Percentiles rank a stretch among this genome's conserved stretches.
Conservation (phyloP, 306 rosid genomes). For the Datisca glomerata region DNA sequence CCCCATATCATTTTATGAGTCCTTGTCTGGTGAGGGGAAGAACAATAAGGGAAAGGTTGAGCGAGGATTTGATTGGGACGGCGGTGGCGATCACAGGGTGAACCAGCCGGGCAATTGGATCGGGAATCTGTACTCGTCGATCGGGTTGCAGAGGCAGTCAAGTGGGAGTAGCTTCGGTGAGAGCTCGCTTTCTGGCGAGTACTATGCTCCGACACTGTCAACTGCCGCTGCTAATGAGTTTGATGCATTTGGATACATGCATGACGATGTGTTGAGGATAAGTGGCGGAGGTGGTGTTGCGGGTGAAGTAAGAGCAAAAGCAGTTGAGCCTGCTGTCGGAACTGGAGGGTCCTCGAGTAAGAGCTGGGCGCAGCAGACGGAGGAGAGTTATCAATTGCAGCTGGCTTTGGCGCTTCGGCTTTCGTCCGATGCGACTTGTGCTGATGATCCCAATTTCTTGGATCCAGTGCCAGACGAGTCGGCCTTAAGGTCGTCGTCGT, state of each 20-base stretch:
- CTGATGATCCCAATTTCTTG: slow-evolving; percentile 88
- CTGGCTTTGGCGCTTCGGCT: slow-evolving; percentile 76
- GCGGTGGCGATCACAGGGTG: slow-evolving; percentile 44
- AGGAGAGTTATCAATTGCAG: slow-evolving; percentile 98
- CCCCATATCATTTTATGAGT: slow-evolving; percentile 31
- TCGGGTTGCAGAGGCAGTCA: slow-evolving; percentile 88
- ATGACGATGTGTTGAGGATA: slow-evolving; percentile 38
- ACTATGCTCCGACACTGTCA: slow-evolving; percentile 59
- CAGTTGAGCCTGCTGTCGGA: slow-evolving; percentile 26
- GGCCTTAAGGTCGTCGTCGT: slow-evolving; percentile 20
- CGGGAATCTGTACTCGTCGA: slow-evolving; percentile 48
- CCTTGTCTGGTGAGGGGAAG: slow-evolving; percentile 59
- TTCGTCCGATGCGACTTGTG: slow-evolving; percentile 78
- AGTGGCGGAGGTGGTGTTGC: slow-evolving; percentile 24
- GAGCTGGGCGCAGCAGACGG: slow-evolving; percentile 99
- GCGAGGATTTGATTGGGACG: slow-evolving; percentile 68
- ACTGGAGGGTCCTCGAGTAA: slow-evolving; percentile 47
- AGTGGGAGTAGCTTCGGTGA: slow-evolving; percentile 96
- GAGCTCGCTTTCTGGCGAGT: slow-evolving; percentile 89
- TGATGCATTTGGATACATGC: slow-evolving; percentile 50
- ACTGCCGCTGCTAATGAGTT: slow-evolving; percentile 52
- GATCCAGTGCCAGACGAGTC: slow-evolving; percentile 58
- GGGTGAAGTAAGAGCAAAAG: slow-evolving; percentile 34
- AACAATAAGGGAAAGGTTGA: slow-evolving; percentile 34
- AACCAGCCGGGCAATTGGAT: slow-evolving; percentile 60